A percentile compares a stretch with the other conserved stretches of the same genome.
These are phyloP conservation scores for Debaryomyces fabryi DNA, from an alignment of 1,139 yeast species.

Conservation along the genomic window DNA sequence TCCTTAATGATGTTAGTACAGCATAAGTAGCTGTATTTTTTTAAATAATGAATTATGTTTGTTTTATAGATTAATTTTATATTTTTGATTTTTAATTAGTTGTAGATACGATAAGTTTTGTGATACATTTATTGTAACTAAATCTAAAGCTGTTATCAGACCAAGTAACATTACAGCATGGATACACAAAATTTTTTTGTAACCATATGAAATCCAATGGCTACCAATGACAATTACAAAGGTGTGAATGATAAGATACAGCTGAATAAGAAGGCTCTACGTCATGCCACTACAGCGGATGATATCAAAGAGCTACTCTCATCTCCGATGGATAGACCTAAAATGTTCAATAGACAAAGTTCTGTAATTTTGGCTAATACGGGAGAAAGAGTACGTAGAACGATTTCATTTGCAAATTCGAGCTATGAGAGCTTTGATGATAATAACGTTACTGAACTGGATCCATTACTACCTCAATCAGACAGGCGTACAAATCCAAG, in stretches of 20 bases:
- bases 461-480: constrained; percentile 7
- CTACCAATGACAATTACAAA: background rate
- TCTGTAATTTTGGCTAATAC: constrained; percentile 46
- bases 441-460: constrained; percentile 8
- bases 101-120: constrained; percentile 2
- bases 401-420: constrained; percentile 27
- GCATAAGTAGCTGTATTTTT: constrained; percentile 1
- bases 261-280: background rate
- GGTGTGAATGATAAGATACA: background rate
- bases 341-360: constrained; percentile 22
- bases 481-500: constrained; percentile 6
- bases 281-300: background rate
- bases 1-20: constrained; percentile 7
- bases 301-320: constrained; percentile 1
- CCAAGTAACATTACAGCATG: background rate
- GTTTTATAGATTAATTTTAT: constrained; percentile 8
- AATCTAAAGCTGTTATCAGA: background rate
- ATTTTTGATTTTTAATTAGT: background rate
- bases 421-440: constrained; percentile 22
- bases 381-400: constrained; percentile 43
- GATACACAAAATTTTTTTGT: background rate
- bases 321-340: background rate
- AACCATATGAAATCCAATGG: background rate
- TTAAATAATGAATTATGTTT: constrained; percentile 8
- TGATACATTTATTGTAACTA: background rate